Evolutionary conservation across 2,329 filamentous ascomycete genomes (phyloP).

Genomic region (Zalaria sp.): DNA sequence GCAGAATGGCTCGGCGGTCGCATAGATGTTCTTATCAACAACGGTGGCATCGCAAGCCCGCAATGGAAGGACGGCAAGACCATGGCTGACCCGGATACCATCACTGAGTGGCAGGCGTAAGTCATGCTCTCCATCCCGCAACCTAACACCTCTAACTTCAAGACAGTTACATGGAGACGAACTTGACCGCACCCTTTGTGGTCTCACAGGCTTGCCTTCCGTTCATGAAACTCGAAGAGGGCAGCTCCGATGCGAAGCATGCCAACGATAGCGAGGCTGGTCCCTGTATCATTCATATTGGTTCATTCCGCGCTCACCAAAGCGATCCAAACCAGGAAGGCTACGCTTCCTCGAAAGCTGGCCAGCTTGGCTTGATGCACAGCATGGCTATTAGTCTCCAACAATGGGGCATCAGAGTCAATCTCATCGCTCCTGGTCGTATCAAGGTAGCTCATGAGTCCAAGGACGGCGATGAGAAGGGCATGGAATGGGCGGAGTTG

Average conservation of each 20-base stretch:
- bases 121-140: background rate
- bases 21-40: slow-evolving; percentile 27
- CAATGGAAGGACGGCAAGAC: slow-evolving; percentile 17
- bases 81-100: slow-evolving; percentile 17
- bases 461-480: slow-evolving; percentile 25
- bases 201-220: slow-evolving; percentile 16
- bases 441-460: slow-evolving; percentile 32
- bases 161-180: slow-evolving; percentile 21
- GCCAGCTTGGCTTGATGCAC: slow-evolving; percentile 33
- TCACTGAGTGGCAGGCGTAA: slow-evolving; percentile 21
- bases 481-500: slow-evolving; percentile 25
- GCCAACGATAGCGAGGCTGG: slow-evolving; percentile 10
- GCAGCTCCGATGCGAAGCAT: slow-evolving; percentile 5
- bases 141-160: background rate
- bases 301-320: slow-evolving; percentile 33
- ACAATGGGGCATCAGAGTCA: slow-evolving; percentile 27
- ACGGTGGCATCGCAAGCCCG: slow-evolving; percentile 21
- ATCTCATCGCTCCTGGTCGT: slow-evolving; percentile 35
- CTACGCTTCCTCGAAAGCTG: slow-evolving; percentile 35
- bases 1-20: slow-evolving; percentile 17
- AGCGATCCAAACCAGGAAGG: slow-evolving; percentile 34
- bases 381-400: slow-evolving; percentile 33
- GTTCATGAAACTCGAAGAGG: slow-evolving; percentile 12
- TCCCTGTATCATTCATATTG: slow-evolving; percentile 30
- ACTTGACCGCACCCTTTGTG: slow-evolving; percentile 21